Evolutionary conservation across 2,329 filamentous ascomycete genomes (phyloP), one percentile per base, ranked within the genome.

Genomic region (Aspergillus viridinutans): DNA sequence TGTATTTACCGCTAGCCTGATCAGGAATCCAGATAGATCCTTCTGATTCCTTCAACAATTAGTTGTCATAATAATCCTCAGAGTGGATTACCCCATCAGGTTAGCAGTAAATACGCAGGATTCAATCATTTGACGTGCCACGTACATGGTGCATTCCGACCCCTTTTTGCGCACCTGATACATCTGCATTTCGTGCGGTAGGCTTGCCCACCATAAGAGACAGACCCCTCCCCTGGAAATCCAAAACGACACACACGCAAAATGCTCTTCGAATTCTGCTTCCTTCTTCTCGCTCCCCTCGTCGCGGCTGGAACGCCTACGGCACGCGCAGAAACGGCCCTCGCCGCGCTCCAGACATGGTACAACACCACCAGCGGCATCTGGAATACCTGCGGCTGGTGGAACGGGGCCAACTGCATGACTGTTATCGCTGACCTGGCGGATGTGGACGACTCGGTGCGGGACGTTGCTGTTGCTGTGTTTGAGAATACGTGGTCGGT

Each of bases 371-470:
- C 68, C 4, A 84, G 79, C 1, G 88, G 88, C 3, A 75, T 89
- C 12, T 90, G 85, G 85, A 73, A 83, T 54, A 81, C 81, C 0
- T 80, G 81, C 7, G 81, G 81, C n/a, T 91, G 88, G 88, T 91
- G 88, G 88, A 89, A 90, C 67, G 81, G 82, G 53, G 88, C 83
- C 48, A 90, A 90, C 67, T 80, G 80, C 56, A 74, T 90, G 58
- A 88, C 85, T 0, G 80, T 80, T 3, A 71, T 90, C 20, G 82
- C 80, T 52, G 84, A 90, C 55, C 71, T 83, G 25, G 76, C 76
- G 7, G 69, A 70, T 1, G 50, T 73, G 28, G 73, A 76, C 55
- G 64, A 63, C 48, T 71, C 61, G 20, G 71, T 72, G 54, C 64
- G 64, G n/a, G 58, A 64, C 0, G 66, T 72, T 0, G 77, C 74